Evolutionary conservation across 2,329 filamentous ascomycete species (phyloP).

Genomic region (Ascosphaera aggregata): DNA sequence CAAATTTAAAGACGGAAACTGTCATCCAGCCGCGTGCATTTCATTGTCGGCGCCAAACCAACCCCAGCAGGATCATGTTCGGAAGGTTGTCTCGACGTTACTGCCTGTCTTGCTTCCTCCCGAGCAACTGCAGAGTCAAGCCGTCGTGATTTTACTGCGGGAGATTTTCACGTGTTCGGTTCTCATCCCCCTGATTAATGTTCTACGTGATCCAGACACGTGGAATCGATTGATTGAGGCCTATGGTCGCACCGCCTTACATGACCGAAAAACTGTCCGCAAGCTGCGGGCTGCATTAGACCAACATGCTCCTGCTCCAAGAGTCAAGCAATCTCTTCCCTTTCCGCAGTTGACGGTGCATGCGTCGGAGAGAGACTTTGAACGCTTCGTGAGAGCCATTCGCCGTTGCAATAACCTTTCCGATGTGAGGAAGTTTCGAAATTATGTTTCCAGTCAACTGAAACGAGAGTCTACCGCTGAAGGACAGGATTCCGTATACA

Average conservation of each 20-base stretch:
- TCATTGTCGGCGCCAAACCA: constrained; percentile 65
- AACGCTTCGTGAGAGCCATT: constrained; percentile 79
- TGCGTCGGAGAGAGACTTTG: constrained; percentile 81
- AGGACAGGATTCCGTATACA: constrained; percentile 61
- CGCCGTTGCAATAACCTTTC: constrained; percentile 75
- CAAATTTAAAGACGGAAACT: constrained; percentile 69
- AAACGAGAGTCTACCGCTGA: constrained; percentile 62
- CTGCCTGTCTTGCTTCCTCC: constrained; percentile 53
- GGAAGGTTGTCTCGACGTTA: constrained; percentile 47
- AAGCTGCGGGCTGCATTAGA: constrained; percentile 81
- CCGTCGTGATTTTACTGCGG: constrained; percentile 57
- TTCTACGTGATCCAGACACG: constrained; percentile 76
- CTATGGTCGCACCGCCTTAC: constrained; percentile 62
- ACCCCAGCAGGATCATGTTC: constrained; percentile 71
- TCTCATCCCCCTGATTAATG: constrained; percentile 53
- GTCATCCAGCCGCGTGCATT: constrained; percentile 68
- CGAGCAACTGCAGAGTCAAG: constrained; percentile 51
- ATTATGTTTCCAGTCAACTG: constrained; percentile 75
- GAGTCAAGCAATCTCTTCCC: constrained; percentile 35
- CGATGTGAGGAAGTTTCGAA: constrained; percentile 77
- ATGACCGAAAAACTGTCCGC: constrained; percentile 85
- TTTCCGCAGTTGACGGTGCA: constrained; percentile 61
- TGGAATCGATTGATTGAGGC: constrained; percentile 96
- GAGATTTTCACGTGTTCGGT: constrained; percentile 92
- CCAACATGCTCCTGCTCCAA: constrained; percentile 67